A percentile compares a stretch with the other conserved stretches of the same genome.
Evolutionary conservation across 129 eudicot species (phyloP).

Genomic region (Pseudognaphalium luteoalbum): DNA sequence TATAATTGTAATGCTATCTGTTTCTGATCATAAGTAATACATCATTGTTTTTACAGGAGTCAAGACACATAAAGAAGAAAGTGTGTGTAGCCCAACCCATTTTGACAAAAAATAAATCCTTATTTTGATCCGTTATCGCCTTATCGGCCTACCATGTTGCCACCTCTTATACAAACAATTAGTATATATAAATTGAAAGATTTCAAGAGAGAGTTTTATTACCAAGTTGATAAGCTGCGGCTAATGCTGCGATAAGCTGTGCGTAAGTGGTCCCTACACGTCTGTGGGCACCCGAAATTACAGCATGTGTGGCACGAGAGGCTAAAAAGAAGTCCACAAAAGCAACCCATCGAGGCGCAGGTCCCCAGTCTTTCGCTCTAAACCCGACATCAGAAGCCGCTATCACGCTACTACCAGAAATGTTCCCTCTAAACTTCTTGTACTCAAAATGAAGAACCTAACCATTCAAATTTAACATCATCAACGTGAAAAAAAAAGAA

Average conservation of each 20-base stretch:
- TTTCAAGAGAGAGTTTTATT: neutral
- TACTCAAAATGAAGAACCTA: slow-evolving; percentile 70
- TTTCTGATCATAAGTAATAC: neutral
- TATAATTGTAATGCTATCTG: neutral
- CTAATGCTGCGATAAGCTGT: slow-evolving; percentile 56
- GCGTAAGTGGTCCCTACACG: slow-evolving; percentile 76
- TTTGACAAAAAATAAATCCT: neutral
- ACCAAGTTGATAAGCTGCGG: slow-evolving; percentile 58
- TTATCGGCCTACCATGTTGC: neutral
- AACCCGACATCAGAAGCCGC: slow-evolving; percentile 24
- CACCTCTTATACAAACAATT: neutral
- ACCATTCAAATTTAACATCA: neutral
- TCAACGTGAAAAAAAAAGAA: neutral
- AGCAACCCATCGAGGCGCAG: slow-evolving; percentile 81
- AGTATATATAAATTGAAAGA: neutral
- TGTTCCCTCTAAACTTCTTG: slow-evolving; percentile 51
- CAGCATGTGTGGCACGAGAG: slow-evolving; percentile 57
- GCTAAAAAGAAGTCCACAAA: slow-evolving; percentile 72
- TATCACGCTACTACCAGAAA: slow-evolving; percentile 27
- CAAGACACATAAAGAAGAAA: neutral
- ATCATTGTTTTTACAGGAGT: neutral
- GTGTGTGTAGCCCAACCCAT: neutral
- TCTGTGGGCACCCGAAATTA: slow-evolving; percentile 59
- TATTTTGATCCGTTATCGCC: neutral
- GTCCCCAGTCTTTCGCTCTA: slow-evolving; percentile 73